Base-by-base conservation (phyloP, 1,284 basidiomycete species). In the Apiotrichum gracile region DNA sequence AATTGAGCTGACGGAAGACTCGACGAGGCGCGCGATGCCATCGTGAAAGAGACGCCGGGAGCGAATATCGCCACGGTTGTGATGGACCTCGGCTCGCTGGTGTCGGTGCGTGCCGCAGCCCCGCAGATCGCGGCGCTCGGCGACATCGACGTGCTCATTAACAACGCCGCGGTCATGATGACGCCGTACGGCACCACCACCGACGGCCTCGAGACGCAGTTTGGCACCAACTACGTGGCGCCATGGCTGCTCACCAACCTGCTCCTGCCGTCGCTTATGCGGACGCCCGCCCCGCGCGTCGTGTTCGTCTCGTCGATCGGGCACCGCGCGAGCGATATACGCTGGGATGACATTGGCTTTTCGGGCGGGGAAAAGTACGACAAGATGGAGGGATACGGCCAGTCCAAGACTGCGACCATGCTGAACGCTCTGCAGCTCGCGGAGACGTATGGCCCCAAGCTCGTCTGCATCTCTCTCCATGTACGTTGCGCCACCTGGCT, bases 161-260 rank as follows among this genome's bases (percentile, higher is more conserved):
- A 63, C 60, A 67, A 67, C 35, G 66, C 65, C 16, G 67, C 46
- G 4, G 47, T 65, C 48, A 63, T 64, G 62, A 54, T 55, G 40
- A 25, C 22, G 17, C 62, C 60, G 0, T 56, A 61, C 43, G 27
- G 13, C 17, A 35, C 48, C 7, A 66, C 65, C 1, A 17, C n/a
- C 13, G 68, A 69, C 48, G 68, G 66, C 12, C 43, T 54, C 58
- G 68, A 71, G 40, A 25, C 47, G n/a, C 68, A 70, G 51, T 58
- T 71, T 37, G 64, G 51, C n/a, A 55, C 57, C 12, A 69, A 70
- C 57, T 60, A 65, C 43, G 45, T 71, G 31, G 65, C 51, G 2
- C 67, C 60, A 19, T 69, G 60, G 52, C 52, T 66, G 31, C 31
- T 31, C 31, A 31, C n/a, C n/a, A 47, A 51, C 22, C 47, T 58